Conservation (phyloP, 768 basidiomycete genomes). For the Xerocomellus amylosporus region DNA sequence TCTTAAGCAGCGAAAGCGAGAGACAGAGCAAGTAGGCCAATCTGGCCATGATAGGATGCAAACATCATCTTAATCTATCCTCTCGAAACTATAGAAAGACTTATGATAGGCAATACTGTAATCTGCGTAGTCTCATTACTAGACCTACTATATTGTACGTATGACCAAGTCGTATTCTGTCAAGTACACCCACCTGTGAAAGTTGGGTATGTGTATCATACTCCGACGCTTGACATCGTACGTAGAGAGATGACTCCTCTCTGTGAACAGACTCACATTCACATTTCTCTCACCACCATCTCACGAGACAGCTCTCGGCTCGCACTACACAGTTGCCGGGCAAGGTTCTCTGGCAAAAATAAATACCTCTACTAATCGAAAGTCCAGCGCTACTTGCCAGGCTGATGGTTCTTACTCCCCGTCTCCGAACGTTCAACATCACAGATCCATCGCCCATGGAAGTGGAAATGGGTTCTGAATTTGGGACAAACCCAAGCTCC, state of each 20-base stretch:
- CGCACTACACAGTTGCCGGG: slow-evolving; percentile 13
- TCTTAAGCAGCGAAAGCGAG: slow-evolving; percentile 34
- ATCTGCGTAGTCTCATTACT: slow-evolving; percentile 8
- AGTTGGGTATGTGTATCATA: neutral
- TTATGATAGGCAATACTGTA: slow-evolving; percentile 15
- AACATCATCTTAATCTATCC: neutral
- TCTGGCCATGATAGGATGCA: slow-evolving; percentile 4
- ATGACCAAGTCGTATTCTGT: neutral
- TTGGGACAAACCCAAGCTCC: slow-evolving; percentile 22
- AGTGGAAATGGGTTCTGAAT: slow-evolving; percentile 26
- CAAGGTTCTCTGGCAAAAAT: slow-evolving; percentile 19
- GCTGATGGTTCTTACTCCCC: slow-evolving; percentile 36
- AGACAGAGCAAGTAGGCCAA: slow-evolving; percentile 1
- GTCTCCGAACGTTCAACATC: slow-evolving; percentile 35
- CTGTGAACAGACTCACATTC: slow-evolving; percentile 3
- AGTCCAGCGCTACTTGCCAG: slow-evolving; percentile 10
- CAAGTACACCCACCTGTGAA: neutral
- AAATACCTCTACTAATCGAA: slow-evolving; percentile 16
- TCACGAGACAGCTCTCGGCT: slow-evolving; percentile 15
- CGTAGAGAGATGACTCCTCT: slow-evolving; percentile 30
- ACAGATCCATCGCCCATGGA: slow-evolving; percentile 34
- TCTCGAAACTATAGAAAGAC: neutral
- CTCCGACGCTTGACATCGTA: slow-evolving; percentile 18
- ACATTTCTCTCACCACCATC: slow-evolving; percentile 24
- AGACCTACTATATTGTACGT: slow-evolving; percentile 9